Evolutionary conservation across 108 stramenopile species (phyloP).

Genomic region (Phaeodactylum tricornutum): DNA sequence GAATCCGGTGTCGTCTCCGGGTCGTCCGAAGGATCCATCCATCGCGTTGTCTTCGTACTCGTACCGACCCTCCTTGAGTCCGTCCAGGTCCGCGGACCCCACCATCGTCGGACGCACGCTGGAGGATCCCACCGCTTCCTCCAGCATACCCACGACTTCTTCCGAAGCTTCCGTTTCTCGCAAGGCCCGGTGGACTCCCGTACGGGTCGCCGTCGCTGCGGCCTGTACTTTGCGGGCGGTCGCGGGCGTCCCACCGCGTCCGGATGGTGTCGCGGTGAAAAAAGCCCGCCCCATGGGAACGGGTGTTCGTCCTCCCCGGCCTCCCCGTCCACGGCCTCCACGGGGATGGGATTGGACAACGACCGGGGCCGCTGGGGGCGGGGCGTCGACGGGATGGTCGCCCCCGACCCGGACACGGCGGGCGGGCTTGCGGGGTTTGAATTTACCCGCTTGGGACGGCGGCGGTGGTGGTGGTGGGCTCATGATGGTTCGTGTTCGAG

Average conservation of each 20-base stretch:
- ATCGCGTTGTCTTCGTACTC: conserved; percentile 1
- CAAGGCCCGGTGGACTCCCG: conserved; percentile 3
- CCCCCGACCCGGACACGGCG: conserved; percentile 24
- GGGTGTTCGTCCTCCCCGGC: conserved; percentile 36
- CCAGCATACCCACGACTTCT: conserved; percentile 70
- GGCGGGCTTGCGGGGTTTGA: conserved; percentile 68
- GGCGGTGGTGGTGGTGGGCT: too few species aligned
- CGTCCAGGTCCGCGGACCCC: conserved; percentile 13
- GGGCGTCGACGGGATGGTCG: conserved; percentile 5
- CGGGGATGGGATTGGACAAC: conserved; percentile 6
- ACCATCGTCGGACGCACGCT: not conserved
- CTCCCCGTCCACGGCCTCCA: conserved; percentile 23
- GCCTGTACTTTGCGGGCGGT: conserved; percentile 9
- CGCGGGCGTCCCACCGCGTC: conserved; percentile 1
- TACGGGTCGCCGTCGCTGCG: not conserved
- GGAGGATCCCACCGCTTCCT: conserved; percentile 35
- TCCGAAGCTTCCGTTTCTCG: conserved; percentile 42
- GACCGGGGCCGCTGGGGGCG: conserved; percentile 6
- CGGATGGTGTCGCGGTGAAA: conserved; percentile 45
- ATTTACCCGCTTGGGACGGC: conserved; percentile 71
- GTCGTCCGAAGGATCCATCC: conserved; percentile 7
- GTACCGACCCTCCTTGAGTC: not conserved
- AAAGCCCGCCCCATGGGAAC: conserved; percentile 65
- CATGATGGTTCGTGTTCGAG: too few species aligned
- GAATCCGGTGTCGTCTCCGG: conserved; percentile 5